These are phyloP conservation scores for Antitrichia curtipendula DNA, from an alignment of 225 moss, liverwort and hornwort species.

Conservation along the genomic window DNA sequence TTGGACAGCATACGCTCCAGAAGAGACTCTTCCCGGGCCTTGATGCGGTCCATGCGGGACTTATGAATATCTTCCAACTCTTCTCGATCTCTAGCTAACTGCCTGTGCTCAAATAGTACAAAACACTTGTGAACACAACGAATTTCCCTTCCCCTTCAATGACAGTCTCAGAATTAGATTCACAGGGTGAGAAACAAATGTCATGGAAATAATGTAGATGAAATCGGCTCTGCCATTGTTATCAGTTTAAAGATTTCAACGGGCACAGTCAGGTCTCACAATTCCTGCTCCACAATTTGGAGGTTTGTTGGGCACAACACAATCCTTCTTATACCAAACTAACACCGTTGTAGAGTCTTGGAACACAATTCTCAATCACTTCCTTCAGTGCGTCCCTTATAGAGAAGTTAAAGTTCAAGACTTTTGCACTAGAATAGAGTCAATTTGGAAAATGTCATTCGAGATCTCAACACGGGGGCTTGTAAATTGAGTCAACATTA, in stretches of 20 bases:
- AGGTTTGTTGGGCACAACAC: not conserved
- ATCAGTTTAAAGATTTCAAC: not conserved
- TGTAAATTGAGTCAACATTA: not conserved
- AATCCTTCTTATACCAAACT: not conserved
- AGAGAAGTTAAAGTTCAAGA: not conserved
- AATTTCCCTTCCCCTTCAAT: not conserved
- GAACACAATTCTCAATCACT: not conserved
- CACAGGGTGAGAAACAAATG: not conserved
- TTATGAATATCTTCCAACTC: conserved; percentile 76
- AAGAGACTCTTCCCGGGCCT: conserved; percentile 55
- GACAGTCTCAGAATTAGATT: not conserved
- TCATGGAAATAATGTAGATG: not conserved
- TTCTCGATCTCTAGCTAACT: conserved; percentile 57
- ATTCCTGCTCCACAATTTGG: not conserved
- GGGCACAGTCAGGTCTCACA: not conserved
- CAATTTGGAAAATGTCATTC: not conserved
- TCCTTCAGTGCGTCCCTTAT: no score
- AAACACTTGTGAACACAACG: not conserved
- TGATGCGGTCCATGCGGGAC: conserved; percentile 54
- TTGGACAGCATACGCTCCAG: conserved; percentile 57
- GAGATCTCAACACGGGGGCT: not conserved
- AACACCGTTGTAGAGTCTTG: not conserved
- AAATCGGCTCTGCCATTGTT: not conserved
- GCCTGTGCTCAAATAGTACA: conserved; percentile 16
- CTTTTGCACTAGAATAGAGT: not conserved